Conservation (phyloP, 306 rosid genomes). For the Amphicarpaea edgeworthii region DNA sequence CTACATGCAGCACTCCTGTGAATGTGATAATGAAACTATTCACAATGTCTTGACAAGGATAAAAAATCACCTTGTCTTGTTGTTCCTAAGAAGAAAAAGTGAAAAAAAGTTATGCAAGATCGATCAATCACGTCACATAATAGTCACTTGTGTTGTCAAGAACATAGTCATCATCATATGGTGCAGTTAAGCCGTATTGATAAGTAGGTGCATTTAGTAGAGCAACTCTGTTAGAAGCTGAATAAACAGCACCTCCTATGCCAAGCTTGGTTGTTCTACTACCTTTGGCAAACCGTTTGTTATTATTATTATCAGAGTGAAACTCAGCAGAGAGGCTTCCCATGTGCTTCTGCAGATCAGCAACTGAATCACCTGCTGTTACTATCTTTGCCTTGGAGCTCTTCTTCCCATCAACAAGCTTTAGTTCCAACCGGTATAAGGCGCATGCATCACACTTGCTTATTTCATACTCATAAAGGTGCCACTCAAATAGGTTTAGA, state of each 20-base stretch:
- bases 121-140: constrained; percentile 52
- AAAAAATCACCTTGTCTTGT: constrained; percentile 55
- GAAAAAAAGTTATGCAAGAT: constrained; percentile 11
- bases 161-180: constrained; percentile 73
- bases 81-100: constrained; percentile 37
- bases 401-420: constrained; percentile 86
- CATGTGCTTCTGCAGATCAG: constrained; percentile 89
- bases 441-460: constrained; percentile 80
- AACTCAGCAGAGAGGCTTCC: constrained; percentile 88
- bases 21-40: constrained; percentile 56
- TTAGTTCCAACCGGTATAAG: constrained; percentile 77
- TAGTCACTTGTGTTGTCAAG: constrained; percentile 62
- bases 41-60: constrained; percentile 52
- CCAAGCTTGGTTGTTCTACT: constrained; percentile 69
- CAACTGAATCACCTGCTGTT: constrained; percentile 72
- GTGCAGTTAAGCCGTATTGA: constrained; percentile 58
- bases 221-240: constrained; percentile 57
- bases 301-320: constrained; percentile 75
- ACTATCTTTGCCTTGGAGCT: constrained; percentile 63
- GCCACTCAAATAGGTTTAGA: constrained; percentile 79
- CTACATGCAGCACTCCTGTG: constrained; percentile 44
- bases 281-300: constrained; percentile 68
- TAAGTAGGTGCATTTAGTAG: constrained; percentile 60
- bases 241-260: constrained; percentile 56
- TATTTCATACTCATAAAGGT: constrained; percentile 87